These are phyloP conservation scores for Leptographium radiaticola DNA, from an alignment of 2,329 filamentous ascomycete species.

Conservation along the genomic window DNA sequence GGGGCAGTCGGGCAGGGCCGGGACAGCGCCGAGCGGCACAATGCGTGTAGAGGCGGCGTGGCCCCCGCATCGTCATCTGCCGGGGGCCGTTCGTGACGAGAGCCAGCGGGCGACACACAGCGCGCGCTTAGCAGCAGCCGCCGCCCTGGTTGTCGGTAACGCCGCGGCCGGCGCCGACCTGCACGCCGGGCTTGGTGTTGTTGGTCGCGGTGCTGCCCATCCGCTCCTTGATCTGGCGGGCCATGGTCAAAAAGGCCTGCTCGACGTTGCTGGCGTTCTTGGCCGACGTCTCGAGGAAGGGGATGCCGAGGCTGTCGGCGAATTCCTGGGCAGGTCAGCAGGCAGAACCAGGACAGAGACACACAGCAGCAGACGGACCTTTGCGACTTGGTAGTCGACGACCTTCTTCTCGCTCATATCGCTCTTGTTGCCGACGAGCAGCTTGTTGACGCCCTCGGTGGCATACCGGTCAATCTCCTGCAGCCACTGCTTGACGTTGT, in stretches of 20 bases:
- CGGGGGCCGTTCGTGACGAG: too few species aligned
- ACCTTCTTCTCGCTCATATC: slow-evolving; percentile 99
- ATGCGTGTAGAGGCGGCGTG: too few species aligned
- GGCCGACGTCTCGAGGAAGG: slow-evolving; percentile 98
- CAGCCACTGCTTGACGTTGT: slow-evolving; percentile 99
- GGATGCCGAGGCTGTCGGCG: slow-evolving; percentile 94
- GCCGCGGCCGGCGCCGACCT: slow-evolving; percentile 88
- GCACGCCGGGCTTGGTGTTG: slow-evolving; percentile 97
- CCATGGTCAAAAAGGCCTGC: slow-evolving; percentile 99
- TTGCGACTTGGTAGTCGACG: slow-evolving; percentile 97
- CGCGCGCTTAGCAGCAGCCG: slow-evolving; percentile 20
- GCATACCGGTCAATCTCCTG: slow-evolving; percentile 99
- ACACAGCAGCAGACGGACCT: slow-evolving; percentile 44
- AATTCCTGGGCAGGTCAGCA: slow-evolving; percentile 57
- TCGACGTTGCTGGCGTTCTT: slow-evolving; percentile 99
- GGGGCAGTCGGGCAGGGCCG: too few species aligned
- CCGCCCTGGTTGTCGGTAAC: slow-evolving; percentile 45
- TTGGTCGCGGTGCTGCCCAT: slow-evolving; percentile 93
- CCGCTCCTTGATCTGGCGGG: slow-evolving; percentile 98
- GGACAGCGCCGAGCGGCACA: too few species aligned
- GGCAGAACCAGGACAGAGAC: background rate
- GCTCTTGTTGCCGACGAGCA: slow-evolving; percentile 99
- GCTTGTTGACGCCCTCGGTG: slow-evolving; percentile 98
- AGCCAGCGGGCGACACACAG: background rate
- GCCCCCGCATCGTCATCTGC: too few species aligned